phyloP scores from a whole-genome alignment of 2,329 filamentous ascomycete genomes.

The Phialophora macrospora region DNA sequence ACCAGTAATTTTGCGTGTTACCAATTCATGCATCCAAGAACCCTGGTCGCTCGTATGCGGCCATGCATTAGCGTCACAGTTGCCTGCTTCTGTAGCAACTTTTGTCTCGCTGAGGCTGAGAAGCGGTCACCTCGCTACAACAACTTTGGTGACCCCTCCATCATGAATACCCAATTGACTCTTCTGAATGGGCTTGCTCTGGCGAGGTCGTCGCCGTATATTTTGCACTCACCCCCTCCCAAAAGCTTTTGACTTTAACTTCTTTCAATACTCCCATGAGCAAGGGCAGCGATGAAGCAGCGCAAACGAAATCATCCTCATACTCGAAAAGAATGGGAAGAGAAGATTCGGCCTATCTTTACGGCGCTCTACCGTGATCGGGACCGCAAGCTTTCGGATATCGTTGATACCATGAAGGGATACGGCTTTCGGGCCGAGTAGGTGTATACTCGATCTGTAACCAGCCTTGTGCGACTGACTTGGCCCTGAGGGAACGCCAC shows the following conservation, averaged over 20 bases:
- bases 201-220: neutral
- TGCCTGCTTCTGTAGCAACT: neutral
- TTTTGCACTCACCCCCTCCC: neutral
- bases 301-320: constrained; percentile 7
- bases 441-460: neutral
- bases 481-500: neutral
- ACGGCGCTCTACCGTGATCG: constrained; percentile 4
- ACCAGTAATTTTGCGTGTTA: neutral
- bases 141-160: neutral
- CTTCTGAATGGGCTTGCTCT: neutral
- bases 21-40: neutral
- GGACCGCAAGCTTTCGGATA: neutral
- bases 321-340: constrained; percentile 13
- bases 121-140: neutral
- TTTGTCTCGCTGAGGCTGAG: neutral
- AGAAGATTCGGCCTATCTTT: constrained; percentile 8
- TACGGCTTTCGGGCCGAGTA: constrained; percentile 1
- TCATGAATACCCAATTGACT: neutral
- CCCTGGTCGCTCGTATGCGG: neutral
- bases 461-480: neutral
- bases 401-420: neutral
- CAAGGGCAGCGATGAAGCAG: neutral
- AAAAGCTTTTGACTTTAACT: neutral
- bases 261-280: neutral
- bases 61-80: neutral